Evolutionary conservation across 1,284 basidiomycete species (phyloP).

Genomic region (Boletellus deceptivus): DNA sequence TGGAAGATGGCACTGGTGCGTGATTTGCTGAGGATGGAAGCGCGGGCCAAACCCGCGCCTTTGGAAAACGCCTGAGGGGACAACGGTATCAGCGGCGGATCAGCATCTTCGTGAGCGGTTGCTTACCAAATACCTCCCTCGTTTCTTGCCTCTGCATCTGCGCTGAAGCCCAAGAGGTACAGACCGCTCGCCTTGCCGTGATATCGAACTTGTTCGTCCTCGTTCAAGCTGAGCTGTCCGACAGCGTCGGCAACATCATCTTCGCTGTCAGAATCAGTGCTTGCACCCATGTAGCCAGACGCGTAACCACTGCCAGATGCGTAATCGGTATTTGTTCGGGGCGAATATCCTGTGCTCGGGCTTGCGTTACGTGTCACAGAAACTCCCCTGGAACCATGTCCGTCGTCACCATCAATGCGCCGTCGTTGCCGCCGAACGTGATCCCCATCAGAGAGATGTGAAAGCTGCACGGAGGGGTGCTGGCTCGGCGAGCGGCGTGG

Average conservation of each 20-base stretch:
- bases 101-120: background rate
- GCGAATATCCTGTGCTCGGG: constrained; percentile 21
- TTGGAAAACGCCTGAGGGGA: constrained; percentile 67
- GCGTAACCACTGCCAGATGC: constrained; percentile 21
- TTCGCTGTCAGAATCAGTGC: constrained; percentile 39
- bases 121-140: constrained; percentile 77
- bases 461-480: constrained; percentile 11
- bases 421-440: constrained; percentile 33
- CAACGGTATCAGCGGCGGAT: constrained; percentile 1
- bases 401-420: constrained; percentile 22
- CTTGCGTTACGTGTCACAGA: constrained; percentile 13
- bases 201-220: constrained; percentile 77
- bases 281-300: constrained; percentile 29
- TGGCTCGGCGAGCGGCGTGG: constrained; percentile 7
- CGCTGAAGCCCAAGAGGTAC: constrained; percentile 66
- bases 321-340: constrained; percentile 10
- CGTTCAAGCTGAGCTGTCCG: constrained; percentile 81
- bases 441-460: constrained; percentile 13
- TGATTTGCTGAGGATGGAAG: constrained; percentile 37
- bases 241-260: constrained; percentile 68
- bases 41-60: constrained; percentile 80
- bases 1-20: constrained; percentile 13
- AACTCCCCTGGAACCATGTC: constrained; percentile 4
- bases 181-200: constrained; percentile 80
- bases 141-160: constrained; percentile 60